A percentile compares a stretch with the other conserved stretches of the same genome.
These are phyloP conservation scores for Royoungia palumana DNA, from an alignment of 768 basidiomycete genomes.

Conservation along the genomic window DNA sequence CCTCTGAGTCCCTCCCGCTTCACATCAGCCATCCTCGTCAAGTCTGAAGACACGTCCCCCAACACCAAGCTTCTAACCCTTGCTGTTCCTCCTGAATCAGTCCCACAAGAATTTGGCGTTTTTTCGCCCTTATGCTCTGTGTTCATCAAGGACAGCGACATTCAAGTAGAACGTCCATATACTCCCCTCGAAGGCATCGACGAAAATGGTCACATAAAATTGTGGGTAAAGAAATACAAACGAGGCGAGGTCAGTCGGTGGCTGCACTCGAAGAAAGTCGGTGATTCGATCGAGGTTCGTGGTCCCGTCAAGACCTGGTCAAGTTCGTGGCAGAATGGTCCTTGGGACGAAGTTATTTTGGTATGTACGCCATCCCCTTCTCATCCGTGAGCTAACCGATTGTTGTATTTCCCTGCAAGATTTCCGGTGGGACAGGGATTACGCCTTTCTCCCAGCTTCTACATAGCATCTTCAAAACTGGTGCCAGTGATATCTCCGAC, in stretches of 20 bases:
- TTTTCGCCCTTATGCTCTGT: slow-evolving; percentile 66
- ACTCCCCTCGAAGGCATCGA: slow-evolving; percentile 77
- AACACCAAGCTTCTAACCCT: slow-evolving; percentile 66
- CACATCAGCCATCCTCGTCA: slow-evolving; percentile 56
- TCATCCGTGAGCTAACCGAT: not conserved
- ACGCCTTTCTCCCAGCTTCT: slow-evolving; percentile 83
- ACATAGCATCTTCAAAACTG: slow-evolving; percentile 44
- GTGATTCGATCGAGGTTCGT: slow-evolving; percentile 70
- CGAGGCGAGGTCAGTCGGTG: slow-evolving; percentile 81
- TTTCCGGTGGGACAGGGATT: slow-evolving; percentile 86
- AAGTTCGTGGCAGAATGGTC: slow-evolving; percentile 40
- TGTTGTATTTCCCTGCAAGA: slow-evolving; percentile 41
- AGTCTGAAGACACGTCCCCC: slow-evolving; percentile 49
- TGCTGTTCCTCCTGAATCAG: slow-evolving; percentile 45
- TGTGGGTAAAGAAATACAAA: slow-evolving; percentile 81
- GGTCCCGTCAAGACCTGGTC: slow-evolving; percentile 72
- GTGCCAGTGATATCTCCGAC: slow-evolving; percentile 7
- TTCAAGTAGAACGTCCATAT: slow-evolving; percentile 84
- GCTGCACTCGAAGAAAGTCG: slow-evolving; percentile 67
- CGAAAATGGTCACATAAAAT: slow-evolving; percentile 58
- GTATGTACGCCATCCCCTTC: slow-evolving; percentile 32
- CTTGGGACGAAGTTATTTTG: slow-evolving; percentile 82
- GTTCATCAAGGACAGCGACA: slow-evolving; percentile 82
- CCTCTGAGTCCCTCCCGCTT: slow-evolving; percentile 49
- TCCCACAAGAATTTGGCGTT: slow-evolving; percentile 22